These are phyloP conservation scores for Apophysomyces trapeziformis DNA, from an alignment of 371 early-diverging fungal species.

Conservation along the genomic window DNA sequence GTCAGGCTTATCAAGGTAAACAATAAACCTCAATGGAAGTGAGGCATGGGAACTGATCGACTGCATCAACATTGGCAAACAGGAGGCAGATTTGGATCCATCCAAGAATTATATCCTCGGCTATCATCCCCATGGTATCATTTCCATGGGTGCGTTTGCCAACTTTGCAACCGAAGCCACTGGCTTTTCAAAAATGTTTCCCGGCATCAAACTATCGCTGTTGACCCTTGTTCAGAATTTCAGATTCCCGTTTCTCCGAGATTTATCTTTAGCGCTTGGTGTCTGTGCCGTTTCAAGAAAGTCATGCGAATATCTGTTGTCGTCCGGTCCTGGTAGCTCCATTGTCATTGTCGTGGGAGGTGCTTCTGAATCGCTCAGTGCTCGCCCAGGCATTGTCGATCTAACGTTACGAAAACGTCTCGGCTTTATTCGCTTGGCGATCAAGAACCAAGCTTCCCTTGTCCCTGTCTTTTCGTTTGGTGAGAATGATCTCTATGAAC, in stretches of 20 bases:
- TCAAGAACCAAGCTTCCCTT: slow-evolving; percentile 63
- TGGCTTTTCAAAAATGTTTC: slow-evolving; percentile 60
- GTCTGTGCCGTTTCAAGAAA: slow-evolving; percentile 70
- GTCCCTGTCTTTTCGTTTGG: slow-evolving; percentile 81
- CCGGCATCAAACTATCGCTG: slow-evolving; percentile 63
- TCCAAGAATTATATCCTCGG: slow-evolving; percentile 75
- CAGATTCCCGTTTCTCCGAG: slow-evolving; percentile 72
- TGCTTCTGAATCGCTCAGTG: slow-evolving; percentile 70
- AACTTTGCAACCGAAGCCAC: slow-evolving; percentile 77
- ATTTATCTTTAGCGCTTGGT: slow-evolving; percentile 70
- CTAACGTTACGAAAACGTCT: slow-evolving; percentile 67
- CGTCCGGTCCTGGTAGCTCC: slow-evolving; percentile 71
- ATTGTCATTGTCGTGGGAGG: slow-evolving; percentile 78
- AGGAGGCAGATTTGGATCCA: slow-evolving; percentile 30
- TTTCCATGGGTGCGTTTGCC: slow-evolving; percentile 76
- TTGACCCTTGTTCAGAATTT: slow-evolving; percentile 64
- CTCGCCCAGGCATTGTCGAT: slow-evolving; percentile 64
- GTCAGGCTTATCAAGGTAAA: slow-evolving; percentile 72
- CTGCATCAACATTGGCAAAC: not conserved
- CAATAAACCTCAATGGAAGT: not conserved
- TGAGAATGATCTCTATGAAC: slow-evolving; percentile 77
- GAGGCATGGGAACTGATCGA: not conserved
- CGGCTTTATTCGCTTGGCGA: slow-evolving; percentile 79
- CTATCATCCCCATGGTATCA: slow-evolving; percentile 83
- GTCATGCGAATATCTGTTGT: slow-evolving; percentile 72